These are phyloP conservation scores for Candida caryicola DNA, from an alignment of 805 yeast species.

Conservation along the genomic window DNA sequence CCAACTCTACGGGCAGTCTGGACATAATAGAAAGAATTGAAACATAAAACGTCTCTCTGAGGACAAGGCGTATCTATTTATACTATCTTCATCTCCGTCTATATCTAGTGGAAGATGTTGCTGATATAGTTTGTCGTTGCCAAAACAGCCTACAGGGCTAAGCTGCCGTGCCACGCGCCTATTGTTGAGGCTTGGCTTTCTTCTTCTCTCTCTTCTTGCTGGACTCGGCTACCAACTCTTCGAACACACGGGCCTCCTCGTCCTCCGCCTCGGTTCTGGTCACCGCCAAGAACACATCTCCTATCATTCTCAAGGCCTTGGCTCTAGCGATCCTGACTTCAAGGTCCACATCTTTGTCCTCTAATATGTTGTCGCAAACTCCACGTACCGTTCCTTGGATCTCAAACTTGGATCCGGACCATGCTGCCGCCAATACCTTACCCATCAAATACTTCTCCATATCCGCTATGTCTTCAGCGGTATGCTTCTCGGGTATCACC, in stretches of 20 bases:
- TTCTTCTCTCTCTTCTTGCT: conserved; percentile 41
- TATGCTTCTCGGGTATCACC: conserved; percentile 36
- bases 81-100: too few species aligned
- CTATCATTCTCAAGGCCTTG: conserved; percentile 56
- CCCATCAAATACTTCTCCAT: conserved; percentile 75
- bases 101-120: too few species aligned
- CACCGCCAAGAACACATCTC: conserved; percentile 57
- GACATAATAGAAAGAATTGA: too few species aligned
- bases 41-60: too few species aligned
- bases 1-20: too few species aligned
- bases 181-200: conserved; percentile 14
- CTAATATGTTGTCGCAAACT: conserved; percentile 65
- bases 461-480: conserved; percentile 63
- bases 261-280: conserved; percentile 66
- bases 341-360: conserved; percentile 51
- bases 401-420: conserved; percentile 80
- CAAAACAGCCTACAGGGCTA: too few species aligned
- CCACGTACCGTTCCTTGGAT: conserved; percentile 68
- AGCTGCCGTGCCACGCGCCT: too few species aligned
- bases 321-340: conserved; percentile 58
- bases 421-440: conserved; percentile 77
- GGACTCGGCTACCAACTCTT: conserved; percentile 58
- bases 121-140: too few species aligned
- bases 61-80: too few species aligned
- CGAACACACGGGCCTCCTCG: conserved; percentile 75